Conservation (phyloP, 345 rosid genomes). For the Aurinia saxatilis region DNA sequence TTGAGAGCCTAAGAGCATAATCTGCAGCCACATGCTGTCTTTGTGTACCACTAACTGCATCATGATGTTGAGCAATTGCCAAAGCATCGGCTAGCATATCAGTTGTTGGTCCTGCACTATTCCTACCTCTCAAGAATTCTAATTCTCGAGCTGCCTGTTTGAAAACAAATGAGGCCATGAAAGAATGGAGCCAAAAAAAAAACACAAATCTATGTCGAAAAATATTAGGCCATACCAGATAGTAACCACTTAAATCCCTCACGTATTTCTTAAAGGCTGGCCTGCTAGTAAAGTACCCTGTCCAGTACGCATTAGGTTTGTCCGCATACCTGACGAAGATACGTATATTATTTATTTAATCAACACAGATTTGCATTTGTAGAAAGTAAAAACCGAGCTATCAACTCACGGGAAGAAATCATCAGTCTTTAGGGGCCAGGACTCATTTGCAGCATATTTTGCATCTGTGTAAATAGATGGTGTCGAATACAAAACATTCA, state of each 20-base stretch:
- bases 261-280: constrained; percentile 83
- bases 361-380: not conserved
- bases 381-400: not conserved
- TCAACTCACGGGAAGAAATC: constrained; percentile 89
- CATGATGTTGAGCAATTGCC: constrained; percentile 96
- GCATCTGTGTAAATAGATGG: constrained; percentile 89
- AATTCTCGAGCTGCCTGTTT: constrained; percentile 80
- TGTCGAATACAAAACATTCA: constrained; percentile 86
- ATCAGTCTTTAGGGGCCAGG: constrained; percentile 86
- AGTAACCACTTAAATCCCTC: constrained; percentile 73
- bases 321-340: constrained; percentile 67
- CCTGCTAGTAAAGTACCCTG: constrained; percentile 93
- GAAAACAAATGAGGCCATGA: constrained; percentile 4
- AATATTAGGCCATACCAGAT: constrained; percentile 45
- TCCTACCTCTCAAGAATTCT: constrained; percentile 72
- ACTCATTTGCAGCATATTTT: constrained; percentile 61
- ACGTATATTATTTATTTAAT: constrained; percentile 2
- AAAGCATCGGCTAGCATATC: constrained; percentile 74
- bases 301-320: constrained; percentile 89
- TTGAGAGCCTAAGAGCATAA: constrained; percentile 82
- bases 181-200: constrained; percentile 7
- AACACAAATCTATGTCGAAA: not conserved
- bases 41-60: constrained; percentile 95
- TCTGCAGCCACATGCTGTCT: constrained; percentile 96
- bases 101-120: constrained; percentile 51